Percentiles rank a stretch among this genome's conserved stretches.
Conservation (phyloP, 1,284 basidiomycete genomes). For the Ceratobasidium sp. region DNA sequence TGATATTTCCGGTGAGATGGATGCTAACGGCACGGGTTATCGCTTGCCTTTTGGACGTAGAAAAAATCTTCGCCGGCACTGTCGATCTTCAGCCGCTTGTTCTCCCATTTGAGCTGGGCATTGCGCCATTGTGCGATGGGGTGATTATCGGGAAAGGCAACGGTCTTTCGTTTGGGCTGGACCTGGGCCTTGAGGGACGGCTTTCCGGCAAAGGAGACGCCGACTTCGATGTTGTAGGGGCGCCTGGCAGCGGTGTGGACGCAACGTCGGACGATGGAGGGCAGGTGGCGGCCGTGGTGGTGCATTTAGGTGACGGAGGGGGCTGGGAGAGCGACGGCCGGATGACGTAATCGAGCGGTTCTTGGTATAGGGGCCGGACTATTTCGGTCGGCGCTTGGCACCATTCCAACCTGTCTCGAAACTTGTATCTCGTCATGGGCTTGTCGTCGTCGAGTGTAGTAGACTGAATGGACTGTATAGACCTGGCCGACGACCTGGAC, state of each 20-base stretch:
- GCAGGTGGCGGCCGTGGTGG: background rate
- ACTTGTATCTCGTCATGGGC: background rate
- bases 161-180: conserved; percentile 19
- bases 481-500: too few species aligned
- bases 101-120: conserved; percentile 45
- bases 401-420: background rate
- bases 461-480: too few species aligned
- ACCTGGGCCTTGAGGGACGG: conserved; percentile 4
- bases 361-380: background rate
- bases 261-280: background rate
- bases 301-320: background rate
- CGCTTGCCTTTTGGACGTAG: conserved; percentile 69
- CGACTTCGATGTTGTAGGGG: conserved; percentile 38
- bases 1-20: conserved; percentile 47
- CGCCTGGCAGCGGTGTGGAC: conserved; percentile 8
- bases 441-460: too few species aligned
- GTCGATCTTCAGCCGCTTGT: conserved; percentile 54
- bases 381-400: background rate
- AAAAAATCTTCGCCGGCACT: conserved; percentile 80
- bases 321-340: background rate
- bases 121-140: conserved; percentile 35
- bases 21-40: background rate
- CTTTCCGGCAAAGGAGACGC: conserved; percentile 35
- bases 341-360: background rate
- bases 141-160: conserved; percentile 32